phyloP scores from a whole-genome alignment of 495 filamentous ascomycete species.

The Antarctomyces pellizariae region DNA sequence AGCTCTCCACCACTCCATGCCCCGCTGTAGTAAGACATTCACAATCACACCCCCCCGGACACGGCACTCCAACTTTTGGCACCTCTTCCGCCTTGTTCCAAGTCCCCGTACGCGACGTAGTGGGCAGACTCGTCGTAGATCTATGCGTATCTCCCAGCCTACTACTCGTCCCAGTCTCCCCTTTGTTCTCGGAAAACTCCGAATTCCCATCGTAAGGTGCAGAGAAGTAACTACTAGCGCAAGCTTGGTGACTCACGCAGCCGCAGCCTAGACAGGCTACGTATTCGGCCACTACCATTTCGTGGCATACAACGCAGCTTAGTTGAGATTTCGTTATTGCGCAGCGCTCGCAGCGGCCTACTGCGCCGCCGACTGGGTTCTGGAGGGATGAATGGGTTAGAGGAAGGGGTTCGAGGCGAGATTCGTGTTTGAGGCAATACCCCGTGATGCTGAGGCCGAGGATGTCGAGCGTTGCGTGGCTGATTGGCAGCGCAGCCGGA shows the following conservation, averaged over 20 bases:
- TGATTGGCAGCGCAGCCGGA: no score
- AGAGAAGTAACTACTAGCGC: constrained; percentile 29
- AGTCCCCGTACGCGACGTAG: constrained; percentile 1
- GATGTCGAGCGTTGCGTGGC: constrained; percentile 6
- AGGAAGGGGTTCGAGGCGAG: constrained; percentile 23
- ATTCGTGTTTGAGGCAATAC: constrained; percentile 32
- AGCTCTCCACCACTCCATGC: constrained; percentile 11
- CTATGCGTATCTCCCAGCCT: constrained; percentile 21
- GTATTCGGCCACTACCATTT: constrained; percentile 30
- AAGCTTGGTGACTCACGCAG: constrained; percentile 31
- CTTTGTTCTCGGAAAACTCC: no score
- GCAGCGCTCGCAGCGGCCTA: constrained; percentile 28
- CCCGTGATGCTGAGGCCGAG: constrained; percentile 34
- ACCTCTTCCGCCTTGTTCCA: constrained; percentile 3
- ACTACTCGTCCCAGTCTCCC: no score
- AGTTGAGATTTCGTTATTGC: constrained; percentile 28
- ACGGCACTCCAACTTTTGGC: no score
- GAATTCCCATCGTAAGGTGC: no score
- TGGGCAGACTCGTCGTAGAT: constrained; percentile 1
- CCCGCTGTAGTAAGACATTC: constrained; percentile 12
- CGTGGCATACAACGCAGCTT: constrained; percentile 32
- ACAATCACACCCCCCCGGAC: constrained; percentile 21
- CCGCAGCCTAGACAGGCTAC: constrained; percentile 34
- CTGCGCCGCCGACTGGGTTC: constrained; percentile 21
- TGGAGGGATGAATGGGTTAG: constrained; percentile 18